Evolutionary conservation across 2,329 filamentous ascomycete species (phyloP).

Genomic region (Penicillium corylophilum): DNA sequence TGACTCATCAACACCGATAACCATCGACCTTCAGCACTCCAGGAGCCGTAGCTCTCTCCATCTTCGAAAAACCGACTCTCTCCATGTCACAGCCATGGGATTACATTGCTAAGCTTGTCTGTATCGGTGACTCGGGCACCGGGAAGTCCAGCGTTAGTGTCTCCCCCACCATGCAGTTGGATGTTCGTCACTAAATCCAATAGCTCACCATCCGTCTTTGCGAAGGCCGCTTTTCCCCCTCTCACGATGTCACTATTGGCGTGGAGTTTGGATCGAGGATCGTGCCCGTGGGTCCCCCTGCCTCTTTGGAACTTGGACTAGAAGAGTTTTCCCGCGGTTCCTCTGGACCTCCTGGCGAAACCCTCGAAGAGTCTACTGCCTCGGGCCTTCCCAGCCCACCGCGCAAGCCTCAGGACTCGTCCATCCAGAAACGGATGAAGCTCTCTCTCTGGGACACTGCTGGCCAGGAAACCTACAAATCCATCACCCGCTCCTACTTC

Average conservation of each 20-base stretch:
- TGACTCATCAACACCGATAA: constrained; percentile 34
- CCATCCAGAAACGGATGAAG: constrained; percentile 77
- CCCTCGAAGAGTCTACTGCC: constrained; percentile 14
- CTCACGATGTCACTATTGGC: constrained; percentile 96
- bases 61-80: constrained; percentile 16
- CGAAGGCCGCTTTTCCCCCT: constrained; percentile 89
- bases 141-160: constrained; percentile 75
- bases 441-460: constrained; percentile 93
- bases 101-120: constrained; percentile 98
- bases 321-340: constrained; percentile 32
- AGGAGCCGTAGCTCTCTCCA: not conserved
- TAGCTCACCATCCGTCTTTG: constrained; percentile 91
- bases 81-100: constrained; percentile 71
- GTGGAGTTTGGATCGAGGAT: constrained; percentile 95
- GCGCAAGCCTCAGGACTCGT: constrained; percentile 35
- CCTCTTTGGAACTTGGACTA: constrained; percentile 59
- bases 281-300: constrained; percentile 83
- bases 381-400: constrained; percentile 38
- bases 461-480: constrained; percentile 96
- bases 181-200: constrained; percentile 9
- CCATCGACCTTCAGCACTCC: constrained; percentile 5
- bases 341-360: constrained; percentile 13
- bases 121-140: constrained; percentile 93
- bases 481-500: constrained; percentile 91
- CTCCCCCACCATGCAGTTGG: not conserved